Percentiles rank a stretch among this genome's conserved stretches.
Evolutionary conservation across 805 yeast genomes (phyloP).

Genomic region (Yamadazyma laniorum): DNA sequence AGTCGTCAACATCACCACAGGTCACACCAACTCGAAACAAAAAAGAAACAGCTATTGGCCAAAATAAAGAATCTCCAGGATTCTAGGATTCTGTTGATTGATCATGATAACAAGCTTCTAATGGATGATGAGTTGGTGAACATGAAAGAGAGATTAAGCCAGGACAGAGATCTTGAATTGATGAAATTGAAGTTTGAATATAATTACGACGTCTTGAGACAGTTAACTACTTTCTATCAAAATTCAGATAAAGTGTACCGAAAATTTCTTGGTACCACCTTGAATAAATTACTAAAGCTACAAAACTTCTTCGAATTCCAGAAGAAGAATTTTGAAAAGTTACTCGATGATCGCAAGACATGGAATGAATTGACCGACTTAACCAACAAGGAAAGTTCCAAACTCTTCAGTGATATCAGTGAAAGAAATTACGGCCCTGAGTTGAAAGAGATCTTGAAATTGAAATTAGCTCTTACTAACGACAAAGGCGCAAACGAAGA

Average conservation of each 20-base stretch:
- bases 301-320: constrained; percentile 40
- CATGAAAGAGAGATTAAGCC: constrained; percentile 19
- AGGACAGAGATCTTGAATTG: constrained; percentile 31
- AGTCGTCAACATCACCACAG: constrained; percentile 21
- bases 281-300: constrained; percentile 38
- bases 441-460: constrained; percentile 26
- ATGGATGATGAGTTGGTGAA: constrained; percentile 29
- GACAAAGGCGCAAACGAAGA: background rate
- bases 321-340: constrained; percentile 23
- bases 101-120: constrained; percentile 14
- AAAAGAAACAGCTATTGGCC: constrained; percentile 24
- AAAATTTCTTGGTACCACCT: constrained; percentile 25
- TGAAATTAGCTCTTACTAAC: background rate
- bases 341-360: constrained; percentile 13
- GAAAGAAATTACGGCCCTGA: constrained; percentile 28
- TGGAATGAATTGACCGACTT: constrained; percentile 21
- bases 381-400: constrained; percentile 17
- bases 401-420: constrained; percentile 20
- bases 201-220: constrained; percentile 33
- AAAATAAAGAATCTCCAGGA: constrained; percentile 24
- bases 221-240: constrained; percentile 32
- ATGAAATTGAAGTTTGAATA: constrained; percentile 28
- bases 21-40: constrained; percentile 7
- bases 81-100: constrained; percentile 24
- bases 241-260: constrained; percentile 36